Conservation (phyloP, 768 basidiomycete species). For the Hypholoma fasciculare region DNA sequence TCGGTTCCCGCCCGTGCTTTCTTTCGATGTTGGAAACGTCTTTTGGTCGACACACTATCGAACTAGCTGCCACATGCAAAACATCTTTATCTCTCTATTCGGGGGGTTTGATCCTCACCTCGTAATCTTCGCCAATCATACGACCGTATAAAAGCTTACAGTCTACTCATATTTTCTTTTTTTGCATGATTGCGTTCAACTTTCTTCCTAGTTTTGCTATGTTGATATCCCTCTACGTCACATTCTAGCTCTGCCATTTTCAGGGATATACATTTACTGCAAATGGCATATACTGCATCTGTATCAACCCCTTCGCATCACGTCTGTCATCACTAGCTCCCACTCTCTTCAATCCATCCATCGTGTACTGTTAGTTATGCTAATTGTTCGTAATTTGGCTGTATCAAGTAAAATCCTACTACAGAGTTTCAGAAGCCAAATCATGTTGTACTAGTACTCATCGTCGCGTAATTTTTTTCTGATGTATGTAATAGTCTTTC, state of each 20-base stretch:
- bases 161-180: too few relatives aligned
- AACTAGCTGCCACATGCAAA: background rate
- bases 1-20: background rate
- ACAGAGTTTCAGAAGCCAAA: background rate
- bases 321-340: background rate
- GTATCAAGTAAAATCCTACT: background rate
- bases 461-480: background rate
- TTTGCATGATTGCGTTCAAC: too few relatives aligned
- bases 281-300: background rate
- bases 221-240: background rate
- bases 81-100: background rate
- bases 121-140: too few relatives aligned
- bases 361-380: background rate
- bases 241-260: background rate
- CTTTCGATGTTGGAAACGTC: background rate
- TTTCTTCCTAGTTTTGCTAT: background rate
- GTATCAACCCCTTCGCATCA: background rate
- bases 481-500: too few relatives aligned
- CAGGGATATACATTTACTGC: background rate
- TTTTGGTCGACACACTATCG: background rate
- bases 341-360: background rate
- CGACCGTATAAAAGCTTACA: too few relatives aligned
- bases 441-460: conserved; percentile 3
- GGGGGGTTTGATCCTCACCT: background rate
- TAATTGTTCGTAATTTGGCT: conserved; percentile 3